Conservation (phyloP, 2,329 filamentous ascomycete species). For the Fusarium anguioides region DNA sequence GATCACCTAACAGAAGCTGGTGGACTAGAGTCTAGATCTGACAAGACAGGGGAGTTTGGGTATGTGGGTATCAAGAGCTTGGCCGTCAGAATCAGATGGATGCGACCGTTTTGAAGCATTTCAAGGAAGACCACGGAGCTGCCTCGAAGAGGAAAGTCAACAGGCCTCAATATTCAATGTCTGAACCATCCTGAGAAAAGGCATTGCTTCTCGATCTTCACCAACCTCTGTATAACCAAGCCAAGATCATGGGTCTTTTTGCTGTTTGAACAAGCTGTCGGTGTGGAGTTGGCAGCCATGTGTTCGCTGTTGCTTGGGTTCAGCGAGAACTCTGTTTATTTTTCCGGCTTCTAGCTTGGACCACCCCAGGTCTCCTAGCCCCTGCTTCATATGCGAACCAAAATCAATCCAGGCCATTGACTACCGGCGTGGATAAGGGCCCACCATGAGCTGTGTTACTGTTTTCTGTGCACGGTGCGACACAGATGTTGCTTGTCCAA, state of each 20-base stretch:
- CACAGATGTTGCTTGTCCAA: not conserved
- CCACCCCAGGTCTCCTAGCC: conserved; percentile 10
- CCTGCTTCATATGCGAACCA: conserved; percentile 3
- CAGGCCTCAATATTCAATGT: not conserved
- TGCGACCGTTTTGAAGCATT: conserved; percentile 2
- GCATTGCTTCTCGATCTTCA: not conserved
- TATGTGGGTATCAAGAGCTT: not conserved
- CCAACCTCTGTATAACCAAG: not conserved
- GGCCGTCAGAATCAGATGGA: not conserved
- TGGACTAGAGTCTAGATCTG: not conserved
- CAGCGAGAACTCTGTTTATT: conserved; percentile 10
- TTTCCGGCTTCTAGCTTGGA: conserved; percentile 6
- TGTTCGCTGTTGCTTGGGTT: conserved; percentile 4
- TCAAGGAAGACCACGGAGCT: conserved; percentile 7
- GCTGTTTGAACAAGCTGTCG: conserved; percentile 15
- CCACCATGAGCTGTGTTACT: not conserved
- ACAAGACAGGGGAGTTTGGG: conserved; percentile 5
- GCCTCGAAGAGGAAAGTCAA: conserved; percentile 23
- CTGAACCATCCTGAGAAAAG: not conserved
- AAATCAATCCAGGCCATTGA: conserved; percentile 1
- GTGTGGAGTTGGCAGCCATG: conserved; percentile 20
- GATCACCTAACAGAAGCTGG: not conserved
- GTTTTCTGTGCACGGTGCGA: not conserved
- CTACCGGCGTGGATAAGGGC: conserved; percentile 1
- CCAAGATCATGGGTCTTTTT: not conserved